Evolutionary conservation across 805 yeast genomes (phyloP).

Genomic region (Metschnikowia cerradonensis): DNA sequence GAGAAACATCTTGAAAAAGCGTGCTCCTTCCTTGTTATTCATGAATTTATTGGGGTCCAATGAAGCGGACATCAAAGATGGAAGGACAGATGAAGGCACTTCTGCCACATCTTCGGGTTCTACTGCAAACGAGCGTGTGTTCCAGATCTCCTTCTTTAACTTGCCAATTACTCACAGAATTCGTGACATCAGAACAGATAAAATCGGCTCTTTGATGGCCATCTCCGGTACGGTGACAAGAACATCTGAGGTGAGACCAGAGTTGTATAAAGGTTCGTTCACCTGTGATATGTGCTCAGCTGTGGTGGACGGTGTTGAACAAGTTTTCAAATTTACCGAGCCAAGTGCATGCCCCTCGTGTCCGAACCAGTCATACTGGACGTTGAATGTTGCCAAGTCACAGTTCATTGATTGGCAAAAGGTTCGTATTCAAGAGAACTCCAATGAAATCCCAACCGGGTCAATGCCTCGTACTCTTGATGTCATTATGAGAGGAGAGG

Average conservation of each 20-base stretch:
- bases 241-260: slow-evolving; percentile 95
- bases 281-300: slow-evolving; percentile 88
- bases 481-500: slow-evolving; percentile 86
- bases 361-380: slow-evolving; percentile 82
- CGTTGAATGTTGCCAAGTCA: slow-evolving; percentile 76
- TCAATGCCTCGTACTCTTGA: slow-evolving; percentile 98
- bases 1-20: slow-evolving; percentile 62
- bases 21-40: slow-evolving; percentile 64
- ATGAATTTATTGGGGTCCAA: slow-evolving; percentile 41
- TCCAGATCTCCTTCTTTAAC: slow-evolving; percentile 86
- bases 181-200: slow-evolving; percentile 85
- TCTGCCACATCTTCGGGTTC: slow-evolving; percentile 41
- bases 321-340: slow-evolving; percentile 87
- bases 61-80: slow-evolving; percentile 29
- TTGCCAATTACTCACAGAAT: slow-evolving; percentile 78
- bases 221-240: slow-evolving; percentile 95
- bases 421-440: slow-evolving; percentile 90
- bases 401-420: slow-evolving; percentile 96
- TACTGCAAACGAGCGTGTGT: slow-evolving; percentile 61
- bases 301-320: slow-evolving; percentile 83
- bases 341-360: slow-evolving; percentile 92
- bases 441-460: slow-evolving; percentile 96
- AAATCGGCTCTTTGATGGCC: slow-evolving; percentile 77
- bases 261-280: slow-evolving; percentile 79
- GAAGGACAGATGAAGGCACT: slow-evolving; percentile 27